Evolutionary conservation across 345 rosid genomes (phyloP).

Genomic region (Eucalyptus pauciflora): DNA sequence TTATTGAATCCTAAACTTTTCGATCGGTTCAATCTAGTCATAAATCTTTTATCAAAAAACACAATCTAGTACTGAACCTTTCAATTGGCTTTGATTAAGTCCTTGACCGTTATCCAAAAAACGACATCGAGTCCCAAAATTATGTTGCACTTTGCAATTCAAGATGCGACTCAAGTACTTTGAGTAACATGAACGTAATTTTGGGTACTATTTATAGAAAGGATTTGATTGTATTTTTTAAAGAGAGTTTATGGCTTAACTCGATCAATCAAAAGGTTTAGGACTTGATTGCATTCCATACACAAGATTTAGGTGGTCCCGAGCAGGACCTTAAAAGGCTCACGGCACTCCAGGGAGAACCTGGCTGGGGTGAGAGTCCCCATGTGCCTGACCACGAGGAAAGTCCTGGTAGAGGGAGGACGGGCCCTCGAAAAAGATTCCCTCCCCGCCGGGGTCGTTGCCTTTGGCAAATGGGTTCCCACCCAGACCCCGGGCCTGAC

Average conservation of each 20-base stretch:
- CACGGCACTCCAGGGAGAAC: too few species aligned
- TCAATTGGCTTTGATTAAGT: background rate
- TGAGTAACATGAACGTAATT: background rate
- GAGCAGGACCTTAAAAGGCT: too few species aligned
- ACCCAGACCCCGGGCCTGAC: too few species aligned
- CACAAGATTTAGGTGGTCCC: background rate
- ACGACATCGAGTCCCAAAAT: background rate
- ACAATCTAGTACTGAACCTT: accelerated
- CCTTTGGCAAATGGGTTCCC: too few species aligned
- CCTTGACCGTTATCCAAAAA: background rate
- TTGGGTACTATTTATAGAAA: background rate
- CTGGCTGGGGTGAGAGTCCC: too few species aligned
- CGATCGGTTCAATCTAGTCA: background rate
- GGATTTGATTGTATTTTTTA: too few species aligned
- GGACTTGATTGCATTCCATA: background rate
- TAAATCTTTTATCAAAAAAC: background rate
- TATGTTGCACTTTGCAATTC: background rate
- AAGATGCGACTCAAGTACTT: background rate
- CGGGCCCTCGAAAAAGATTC: too few species aligned
- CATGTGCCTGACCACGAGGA: too few species aligned
- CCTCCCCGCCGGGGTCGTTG: too few species aligned
- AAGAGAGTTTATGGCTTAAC: background rate
- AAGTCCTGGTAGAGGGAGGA: too few species aligned
- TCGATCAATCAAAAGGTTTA: accelerated
- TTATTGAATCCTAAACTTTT: background rate